Evolutionary conservation across 176 grass and related monocot species (phyloP).

Genomic region (Lolium rigidum): DNA sequence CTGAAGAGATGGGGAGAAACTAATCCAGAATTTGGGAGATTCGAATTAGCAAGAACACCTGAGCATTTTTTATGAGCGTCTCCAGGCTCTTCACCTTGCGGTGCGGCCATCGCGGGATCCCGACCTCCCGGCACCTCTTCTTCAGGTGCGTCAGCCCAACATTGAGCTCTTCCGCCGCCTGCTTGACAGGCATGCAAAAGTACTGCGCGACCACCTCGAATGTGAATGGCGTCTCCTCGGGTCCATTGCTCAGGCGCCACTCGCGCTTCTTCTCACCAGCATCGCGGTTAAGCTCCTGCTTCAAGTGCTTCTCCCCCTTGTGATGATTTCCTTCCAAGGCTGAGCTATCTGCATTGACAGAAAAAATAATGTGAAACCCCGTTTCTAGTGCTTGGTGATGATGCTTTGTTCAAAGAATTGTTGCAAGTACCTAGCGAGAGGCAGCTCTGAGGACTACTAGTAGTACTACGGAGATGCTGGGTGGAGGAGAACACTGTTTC

Average conservation of each 20-base stretch:
- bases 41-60: constrained; percentile 34
- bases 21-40: not conserved
- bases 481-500: not conserved
- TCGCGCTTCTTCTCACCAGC: not conserved
- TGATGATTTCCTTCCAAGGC: constrained; percentile 5
- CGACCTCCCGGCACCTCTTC: constrained; percentile 57
- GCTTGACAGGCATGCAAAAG: constrained; percentile 62
- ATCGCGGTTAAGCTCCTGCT: not conserved
- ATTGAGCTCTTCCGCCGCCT: constrained; percentile 58
- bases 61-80: constrained; percentile 51
- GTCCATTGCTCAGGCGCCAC: too few relatives aligned
- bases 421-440: constrained; percentile 28
- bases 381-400: too few relatives aligned
- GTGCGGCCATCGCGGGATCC: constrained; percentile 60
- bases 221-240: constrained; percentile 29
- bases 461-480: not conserved
- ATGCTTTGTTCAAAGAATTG: not conserved
- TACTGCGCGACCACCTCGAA: constrained; percentile 46
- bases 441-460: not conserved
- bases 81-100: constrained; percentile 69
- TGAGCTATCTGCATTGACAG: constrained; percentile 12
- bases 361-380: not conserved
- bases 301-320: constrained; percentile 6
- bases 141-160: constrained; percentile 60
- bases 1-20: not conserved